Evolutionary conservation across 441 rosid genomes (phyloP), one percentile per base, ranked within the genome.

Genomic region (Adansonia grandidieri): DNA sequence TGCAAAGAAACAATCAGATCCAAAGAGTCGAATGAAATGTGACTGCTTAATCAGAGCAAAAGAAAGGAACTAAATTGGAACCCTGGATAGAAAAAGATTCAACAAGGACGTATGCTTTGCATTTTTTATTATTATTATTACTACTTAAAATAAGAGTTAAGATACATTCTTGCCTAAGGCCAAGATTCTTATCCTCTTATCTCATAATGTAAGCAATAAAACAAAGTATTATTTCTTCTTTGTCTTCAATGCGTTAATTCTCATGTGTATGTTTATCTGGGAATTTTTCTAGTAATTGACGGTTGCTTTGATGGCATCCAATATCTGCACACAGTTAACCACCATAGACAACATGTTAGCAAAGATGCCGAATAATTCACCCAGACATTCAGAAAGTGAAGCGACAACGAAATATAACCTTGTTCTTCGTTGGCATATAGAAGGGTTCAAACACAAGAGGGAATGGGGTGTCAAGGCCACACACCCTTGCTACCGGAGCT

Each of bases 391-490:
- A 47, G 28, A 58, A 45, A 28, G 28, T 67, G 13, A 9, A 13
- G 19, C 15, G 20, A 67, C 53, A 28, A 61, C 24, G 60, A 17
- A 2, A 67, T 14, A 74, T 78, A 77, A 87, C 97, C 92, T 91
- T 92, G 88, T 92, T 96, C 90, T 93, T 93, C 69, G 85, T 93
- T 65, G 97, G 98, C 88, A 96, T 81, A 80, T 93, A 93, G 79
- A 96, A 93, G 9, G 98, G 99, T 71, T 96, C 98, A 32, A 96
- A 93, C 72, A 93, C 97, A 44, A 91, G 97, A 15, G 99, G 98
- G 79, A 92, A 92, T 9, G 99, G 99, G 6, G 99, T 96, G 86
- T 93, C 97, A 47, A 92, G 82, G 64, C 98, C 99, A 63, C 97
- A 96, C 28, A 96, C 88, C 85, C 97, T 88, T 61, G 92, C 89